Percentiles rank a stretch among this genome's conserved stretches.
These are phyloP conservation scores for Didymella glomerata DNA, from an alignment of 2,329 filamentous ascomycete genomes.

Conservation along the genomic window DNA sequence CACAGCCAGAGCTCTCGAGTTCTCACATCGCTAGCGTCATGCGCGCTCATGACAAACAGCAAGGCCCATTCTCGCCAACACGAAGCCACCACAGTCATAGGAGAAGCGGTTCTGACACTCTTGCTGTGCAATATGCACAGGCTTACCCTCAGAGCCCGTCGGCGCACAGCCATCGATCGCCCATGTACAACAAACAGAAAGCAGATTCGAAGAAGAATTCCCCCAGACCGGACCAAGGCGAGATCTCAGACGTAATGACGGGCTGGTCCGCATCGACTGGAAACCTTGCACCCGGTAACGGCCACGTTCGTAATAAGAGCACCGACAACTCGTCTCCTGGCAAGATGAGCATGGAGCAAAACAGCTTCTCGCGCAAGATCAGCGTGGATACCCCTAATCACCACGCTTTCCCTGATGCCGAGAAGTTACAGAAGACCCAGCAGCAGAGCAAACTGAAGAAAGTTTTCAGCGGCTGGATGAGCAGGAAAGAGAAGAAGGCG, in stretches of 20 bases:
- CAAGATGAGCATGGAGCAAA: slow-evolving; percentile 39
- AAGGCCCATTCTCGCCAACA: slow-evolving; percentile 40
- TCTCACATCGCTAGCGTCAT: slow-evolving; percentile 49
- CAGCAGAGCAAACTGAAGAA: slow-evolving; percentile 47
- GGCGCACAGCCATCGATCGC: slow-evolving; percentile 22
- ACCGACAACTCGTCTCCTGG: slow-evolving; percentile 28
- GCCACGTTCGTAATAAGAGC: slow-evolving; percentile 30
- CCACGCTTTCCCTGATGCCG: slow-evolving; percentile 23
- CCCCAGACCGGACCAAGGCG: slow-evolving; percentile 19
- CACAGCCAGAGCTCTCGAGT: slow-evolving; percentile 29
- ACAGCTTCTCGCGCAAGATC: slow-evolving; percentile 47
- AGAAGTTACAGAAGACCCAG: slow-evolving; percentile 37
- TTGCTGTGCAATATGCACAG: slow-evolving; percentile 37
- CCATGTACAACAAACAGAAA: slow-evolving; percentile 29
- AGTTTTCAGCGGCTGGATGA: slow-evolving; percentile 48
- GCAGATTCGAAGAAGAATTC: slow-evolving; percentile 24
- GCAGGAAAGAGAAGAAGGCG: slow-evolving; percentile 50
- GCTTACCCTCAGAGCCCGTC: slow-evolving; percentile 23
- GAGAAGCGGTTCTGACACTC: slow-evolving; percentile 42
- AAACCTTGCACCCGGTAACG: slow-evolving; percentile 26
- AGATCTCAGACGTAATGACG: slow-evolving; percentile 33
- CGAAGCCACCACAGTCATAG: slow-evolving; percentile 43
- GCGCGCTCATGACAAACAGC: slow-evolving; percentile 44
- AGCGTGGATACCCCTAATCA: slow-evolving; percentile 35
- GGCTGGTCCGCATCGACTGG: slow-evolving; percentile 37